phyloP scores from a whole-genome alignment of 441 rosid species.

The Bruguiera hainesii region DNA sequence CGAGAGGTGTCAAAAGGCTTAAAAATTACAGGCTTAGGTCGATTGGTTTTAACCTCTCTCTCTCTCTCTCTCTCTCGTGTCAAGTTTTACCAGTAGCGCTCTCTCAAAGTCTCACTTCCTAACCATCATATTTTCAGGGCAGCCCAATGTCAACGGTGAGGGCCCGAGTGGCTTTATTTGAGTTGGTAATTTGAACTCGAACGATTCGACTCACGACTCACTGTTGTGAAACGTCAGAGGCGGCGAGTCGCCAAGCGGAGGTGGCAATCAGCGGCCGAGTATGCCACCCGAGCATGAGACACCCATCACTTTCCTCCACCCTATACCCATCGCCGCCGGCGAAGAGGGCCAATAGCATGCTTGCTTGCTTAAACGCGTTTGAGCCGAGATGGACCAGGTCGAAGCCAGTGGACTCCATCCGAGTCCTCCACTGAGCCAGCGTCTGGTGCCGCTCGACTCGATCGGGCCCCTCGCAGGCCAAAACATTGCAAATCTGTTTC shows the following conservation, averaged over 20 bases:
- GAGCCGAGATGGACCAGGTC: slow-evolving; percentile 73
- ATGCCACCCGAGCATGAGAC: slow-evolving; percentile 90
- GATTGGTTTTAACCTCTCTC: neutral
- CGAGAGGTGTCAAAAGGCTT: neutral
- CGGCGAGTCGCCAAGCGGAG: slow-evolving; percentile 73
- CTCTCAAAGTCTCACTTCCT: slow-evolving; percentile 1
- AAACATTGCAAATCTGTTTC: slow-evolving; percentile 72
- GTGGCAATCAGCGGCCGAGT: slow-evolving; percentile 77
- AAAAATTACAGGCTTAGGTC: neutral
- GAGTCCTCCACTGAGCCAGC: slow-evolving; percentile 56
- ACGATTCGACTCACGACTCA: slow-evolving; percentile 7
- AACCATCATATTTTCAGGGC: too few species aligned
- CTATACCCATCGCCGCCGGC: slow-evolving; percentile 86
- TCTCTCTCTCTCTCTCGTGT: neutral
- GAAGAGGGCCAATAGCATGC: slow-evolving; percentile 64
- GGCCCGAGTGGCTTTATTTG: slow-evolving; percentile 3
- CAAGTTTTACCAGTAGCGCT: neutral
- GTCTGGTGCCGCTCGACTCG: slow-evolving; percentile 79
- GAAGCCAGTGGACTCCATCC: slow-evolving; percentile 62
- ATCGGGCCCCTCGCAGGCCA: slow-evolving; percentile 69
- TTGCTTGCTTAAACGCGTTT: slow-evolving; percentile 83
- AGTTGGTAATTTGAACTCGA: slow-evolving; percentile 8
- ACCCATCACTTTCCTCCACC: slow-evolving; percentile 78
- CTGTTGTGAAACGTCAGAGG: slow-evolving; percentile 9
- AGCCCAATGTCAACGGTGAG: neutral